Conservation (phyloP, 1,139 yeast species). For the Blastobotrys indianensis region DNA sequence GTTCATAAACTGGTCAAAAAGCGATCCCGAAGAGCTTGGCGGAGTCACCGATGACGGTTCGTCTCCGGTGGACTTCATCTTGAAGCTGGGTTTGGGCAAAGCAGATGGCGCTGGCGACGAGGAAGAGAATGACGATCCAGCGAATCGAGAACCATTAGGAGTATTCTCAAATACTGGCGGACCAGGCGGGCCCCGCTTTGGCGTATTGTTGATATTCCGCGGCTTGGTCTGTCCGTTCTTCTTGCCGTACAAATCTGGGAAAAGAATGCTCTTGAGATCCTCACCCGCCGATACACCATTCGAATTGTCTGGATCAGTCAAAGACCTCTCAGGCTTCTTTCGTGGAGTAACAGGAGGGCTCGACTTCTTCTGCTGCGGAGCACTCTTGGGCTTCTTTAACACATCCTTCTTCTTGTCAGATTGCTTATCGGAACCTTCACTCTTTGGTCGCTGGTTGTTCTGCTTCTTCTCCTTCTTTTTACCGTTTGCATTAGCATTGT, state of each 20-base stretch:
- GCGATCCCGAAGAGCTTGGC: slow-evolving; percentile 13
- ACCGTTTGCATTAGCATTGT: slow-evolving; percentile 3
- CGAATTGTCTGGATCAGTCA: not conserved
- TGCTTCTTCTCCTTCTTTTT: slow-evolving; percentile 3
- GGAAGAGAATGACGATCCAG: slow-evolving; percentile 40
- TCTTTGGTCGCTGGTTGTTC: slow-evolving; percentile 3
- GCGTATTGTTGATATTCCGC: slow-evolving; percentile 6
- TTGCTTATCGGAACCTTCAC: slow-evolving; percentile 1
- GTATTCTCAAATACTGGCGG: slow-evolving; percentile 8
- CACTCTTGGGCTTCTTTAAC: slow-evolving; percentile 7
- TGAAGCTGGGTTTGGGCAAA: slow-evolving; percentile 38
- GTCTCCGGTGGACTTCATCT: slow-evolving; percentile 19
- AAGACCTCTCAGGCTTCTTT: not conserved
- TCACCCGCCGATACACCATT: slow-evolving; percentile 1
- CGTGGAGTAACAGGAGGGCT: slow-evolving; percentile 11
- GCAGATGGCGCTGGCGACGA: slow-evolving; percentile 42
- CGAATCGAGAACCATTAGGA: slow-evolving; percentile 26
- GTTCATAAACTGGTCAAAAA: slow-evolving; percentile 25
- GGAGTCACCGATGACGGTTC: slow-evolving; percentile 3
- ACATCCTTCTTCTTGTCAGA: not conserved
- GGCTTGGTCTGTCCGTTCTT: slow-evolving; percentile 7
- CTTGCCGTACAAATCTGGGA: slow-evolving; percentile 24
- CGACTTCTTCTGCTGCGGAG: not conserved
- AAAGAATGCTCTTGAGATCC: slow-evolving; percentile 22
- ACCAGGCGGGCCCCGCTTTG: slow-evolving; percentile 7